Conservation (phyloP, 2,329 filamentous ascomycete genomes). For the Fusarium sp. region DNA sequence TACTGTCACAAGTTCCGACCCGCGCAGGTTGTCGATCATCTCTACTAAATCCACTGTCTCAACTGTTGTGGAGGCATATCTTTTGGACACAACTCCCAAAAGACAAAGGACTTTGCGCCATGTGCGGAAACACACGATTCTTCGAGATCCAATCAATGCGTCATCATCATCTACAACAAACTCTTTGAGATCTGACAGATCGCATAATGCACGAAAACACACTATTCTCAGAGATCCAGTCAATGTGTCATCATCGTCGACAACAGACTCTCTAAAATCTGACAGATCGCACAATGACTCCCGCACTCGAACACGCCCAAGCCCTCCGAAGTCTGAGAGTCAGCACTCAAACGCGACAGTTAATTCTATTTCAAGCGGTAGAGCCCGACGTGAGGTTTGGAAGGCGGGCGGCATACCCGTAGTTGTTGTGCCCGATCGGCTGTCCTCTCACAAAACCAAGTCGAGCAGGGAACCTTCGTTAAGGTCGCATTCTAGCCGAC, state of each 20-base stretch:
- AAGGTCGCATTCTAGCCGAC: constrained; percentile 71
- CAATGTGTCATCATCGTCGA: constrained; percentile 22
- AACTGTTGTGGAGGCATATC: constrained; percentile 69
- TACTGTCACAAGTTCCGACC: constrained; percentile 59
- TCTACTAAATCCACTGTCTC: constrained; percentile 68
- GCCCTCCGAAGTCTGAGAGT: constrained; percentile 59
- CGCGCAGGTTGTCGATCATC: constrained; percentile 65
- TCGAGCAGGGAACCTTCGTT: constrained; percentile 66
- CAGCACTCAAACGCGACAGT: constrained; percentile 62
- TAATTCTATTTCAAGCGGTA: constrained; percentile 66
- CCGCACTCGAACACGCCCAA: constrained; percentile 48
- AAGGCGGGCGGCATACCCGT: constrained; percentile 73
- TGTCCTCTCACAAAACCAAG: constrained; percentile 66
- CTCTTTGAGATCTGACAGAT: constrained; percentile 31
- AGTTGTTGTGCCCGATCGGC: constrained; percentile 71
- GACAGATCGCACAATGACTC: constrained; percentile 46
- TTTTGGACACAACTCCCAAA: constrained; percentile 63
- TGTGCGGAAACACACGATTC: constrained; percentile 66
- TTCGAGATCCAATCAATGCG: constrained; percentile 60
- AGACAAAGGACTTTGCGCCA: constrained; percentile 71
- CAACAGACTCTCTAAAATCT: constrained; percentile 21
- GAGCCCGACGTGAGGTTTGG: constrained; percentile 69
- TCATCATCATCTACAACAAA: constrained; percentile 27
- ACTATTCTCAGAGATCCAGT: constrained; percentile 62
- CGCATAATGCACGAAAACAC: constrained; percentile 60